Conservation (phyloP, 2,329 filamentous ascomycete genomes). For the Diplodia intermedia region DNA sequence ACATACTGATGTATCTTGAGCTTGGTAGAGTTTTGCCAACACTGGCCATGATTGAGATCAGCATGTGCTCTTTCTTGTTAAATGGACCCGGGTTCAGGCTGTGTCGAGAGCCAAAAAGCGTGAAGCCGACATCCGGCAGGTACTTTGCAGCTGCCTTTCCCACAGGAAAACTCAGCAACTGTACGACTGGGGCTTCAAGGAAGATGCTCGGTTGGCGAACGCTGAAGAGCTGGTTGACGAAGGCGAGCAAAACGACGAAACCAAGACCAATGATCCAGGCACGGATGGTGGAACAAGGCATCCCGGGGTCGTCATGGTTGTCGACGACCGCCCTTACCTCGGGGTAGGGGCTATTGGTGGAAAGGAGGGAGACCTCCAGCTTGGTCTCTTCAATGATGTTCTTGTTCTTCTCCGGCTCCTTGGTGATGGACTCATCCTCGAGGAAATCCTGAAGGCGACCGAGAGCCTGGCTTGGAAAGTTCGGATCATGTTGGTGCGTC, state of each 20-base stretch:
- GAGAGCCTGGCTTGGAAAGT: conserved; percentile 55
- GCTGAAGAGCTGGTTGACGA: conserved; percentile 67
- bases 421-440: conserved; percentile 53
- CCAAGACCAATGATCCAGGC: conserved; percentile 56
- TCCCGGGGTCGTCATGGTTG: conserved; percentile 36
- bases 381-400: conserved; percentile 62
- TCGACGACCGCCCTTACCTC: conserved; percentile 35
- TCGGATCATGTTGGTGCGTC: conserved; percentile 56
- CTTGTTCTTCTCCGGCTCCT: conserved; percentile 56
- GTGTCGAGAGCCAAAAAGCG: conserved; percentile 28
- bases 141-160: conserved; percentile 33
- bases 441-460: conserved; percentile 52
- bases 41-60: conserved; percentile 70
- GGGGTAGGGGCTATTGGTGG: conserved; percentile 40
- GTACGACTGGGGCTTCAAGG: conserved; percentile 66
- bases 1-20: conserved; percentile 53
- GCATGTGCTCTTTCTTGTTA: conserved; percentile 42
- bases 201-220: conserved; percentile 67
- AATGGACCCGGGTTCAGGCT: conserved; percentile 34
- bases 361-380: conserved; percentile 62
- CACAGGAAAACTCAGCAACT: conserved; percentile 69
- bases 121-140: conserved; percentile 31
- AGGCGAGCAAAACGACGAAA: conserved; percentile 54
- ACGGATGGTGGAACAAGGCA: conserved; percentile 47
- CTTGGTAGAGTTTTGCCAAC: conserved; percentile 57